Base-by-base conservation (phyloP, 306 rosid species). In the Cyamopsis tetragonoloba region DNA sequence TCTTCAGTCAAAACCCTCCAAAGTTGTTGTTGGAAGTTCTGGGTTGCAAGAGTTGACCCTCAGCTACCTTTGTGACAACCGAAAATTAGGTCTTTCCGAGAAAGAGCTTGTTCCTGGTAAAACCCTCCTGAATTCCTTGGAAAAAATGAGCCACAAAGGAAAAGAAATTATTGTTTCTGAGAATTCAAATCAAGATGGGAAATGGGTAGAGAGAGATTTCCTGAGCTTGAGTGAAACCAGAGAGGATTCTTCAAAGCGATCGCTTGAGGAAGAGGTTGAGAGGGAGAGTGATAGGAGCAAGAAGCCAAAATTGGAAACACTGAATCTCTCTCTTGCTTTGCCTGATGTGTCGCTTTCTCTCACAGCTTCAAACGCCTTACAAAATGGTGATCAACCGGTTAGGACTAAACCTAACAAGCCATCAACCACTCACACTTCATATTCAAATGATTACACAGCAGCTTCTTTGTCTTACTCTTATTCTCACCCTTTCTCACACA, bases 201-300 rank as follows among this genome's bases (percentile, higher is more conserved):
- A 90, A 77, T 93, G 97, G 96, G 91, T 91, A 1, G 97, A 88
- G 68, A 85, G 97, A 24, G 99, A 95, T 79, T 95, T 95, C 60
- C 79, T 90, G 10, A 90, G 82, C 75, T 39, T 95, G 87, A 86
- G 88, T 59, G 91, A 84, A 56, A 74, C 78, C 24, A 78, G 87
- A 63, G 86, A 67, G 43, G 84, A 83, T 54, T 81, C 80, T n/a
- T 83, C 95, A 20, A 95, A 95, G 62, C 72, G 97, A 79, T 91
- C 86, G 66, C 47, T 88, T 51, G 99, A 77, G 26, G 91, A 86
- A n/a, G 91, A 83, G 7, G 18, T 35, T 28, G 95, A 76, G 15
- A 78, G 89, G 74, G 96, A 77, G n/a, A 74, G 62, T 56, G 19
- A 37, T 53, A 82, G 76, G 55, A 91, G 83, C 2, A 95, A 95